Evolutionary conservation across 129 eudicot species (phyloP).

Genomic region (Tanacetum coccineum): DNA sequence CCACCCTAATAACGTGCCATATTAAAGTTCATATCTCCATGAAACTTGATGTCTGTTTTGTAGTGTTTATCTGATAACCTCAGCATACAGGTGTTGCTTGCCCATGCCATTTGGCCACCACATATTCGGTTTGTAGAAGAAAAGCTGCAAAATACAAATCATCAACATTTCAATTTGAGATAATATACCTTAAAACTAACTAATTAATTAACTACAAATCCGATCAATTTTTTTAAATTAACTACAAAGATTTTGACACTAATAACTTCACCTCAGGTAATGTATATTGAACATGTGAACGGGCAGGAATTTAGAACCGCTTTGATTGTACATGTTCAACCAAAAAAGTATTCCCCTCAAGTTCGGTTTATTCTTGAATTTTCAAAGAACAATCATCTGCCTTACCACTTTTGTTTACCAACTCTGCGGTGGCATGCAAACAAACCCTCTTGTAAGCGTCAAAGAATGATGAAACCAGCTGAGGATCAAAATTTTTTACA

Average conservation of each 20-base stretch:
- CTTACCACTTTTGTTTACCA: slow-evolving; percentile 63
- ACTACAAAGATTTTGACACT: neutral
- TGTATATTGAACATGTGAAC: slow-evolving; percentile 59
- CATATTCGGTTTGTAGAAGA: slow-evolving; percentile 84
- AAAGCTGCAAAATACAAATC: slow-evolving; percentile 50
- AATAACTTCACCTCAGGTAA: slow-evolving; percentile 65
- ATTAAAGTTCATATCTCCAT: slow-evolving; percentile 97
- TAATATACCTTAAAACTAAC: too few relatives aligned
- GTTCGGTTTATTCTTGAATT: slow-evolving; percentile 76
- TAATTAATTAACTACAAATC: too few relatives aligned
- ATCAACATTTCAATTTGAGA: slow-evolving; percentile 12
- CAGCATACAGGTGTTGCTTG: slow-evolving; percentile 77
- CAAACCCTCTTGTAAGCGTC: slow-evolving; percentile 75
- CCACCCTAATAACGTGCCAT: slow-evolving; percentile 99
- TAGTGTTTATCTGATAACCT: slow-evolving; percentile 83
- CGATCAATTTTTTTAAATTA: too few relatives aligned
- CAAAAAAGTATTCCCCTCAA: slow-evolving; percentile 49
- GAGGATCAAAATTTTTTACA: slow-evolving; percentile 90
- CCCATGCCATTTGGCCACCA: slow-evolving; percentile 99
- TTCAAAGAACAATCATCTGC: slow-evolving; percentile 75
- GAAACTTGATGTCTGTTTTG: slow-evolving; percentile 85
- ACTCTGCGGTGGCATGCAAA: slow-evolving; percentile 67
- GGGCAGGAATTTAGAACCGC: slow-evolving; percentile 58
- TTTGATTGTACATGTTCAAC: slow-evolving; percentile 75
- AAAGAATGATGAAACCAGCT: slow-evolving; percentile 93